Percentiles rank a stretch among this genome's conserved stretches.
These are phyloP conservation scores for Citrullus mucosospermus DNA, from an alignment of 306 rosid genomes.

Conservation along the genomic window DNA sequence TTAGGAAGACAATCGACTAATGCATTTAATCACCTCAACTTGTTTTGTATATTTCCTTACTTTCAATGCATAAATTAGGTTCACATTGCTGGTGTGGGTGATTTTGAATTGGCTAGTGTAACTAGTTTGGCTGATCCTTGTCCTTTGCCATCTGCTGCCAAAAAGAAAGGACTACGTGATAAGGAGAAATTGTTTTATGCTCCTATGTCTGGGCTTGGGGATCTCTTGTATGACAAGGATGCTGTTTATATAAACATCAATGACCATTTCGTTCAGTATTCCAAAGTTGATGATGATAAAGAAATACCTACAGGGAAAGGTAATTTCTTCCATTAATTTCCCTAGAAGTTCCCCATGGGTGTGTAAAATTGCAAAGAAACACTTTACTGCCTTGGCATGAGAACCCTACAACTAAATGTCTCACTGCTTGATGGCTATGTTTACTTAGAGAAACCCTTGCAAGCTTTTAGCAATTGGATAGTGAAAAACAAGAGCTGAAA, in stretches of 20 bases:
- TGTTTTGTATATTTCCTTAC: slow-evolving; percentile 5
- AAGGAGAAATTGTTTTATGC: slow-evolving; percentile 82
- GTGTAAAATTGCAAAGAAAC: not conserved
- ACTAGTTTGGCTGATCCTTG: slow-evolving; percentile 80
- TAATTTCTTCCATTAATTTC: slow-evolving; percentile 10
- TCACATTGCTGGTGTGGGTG: slow-evolving; percentile 95
- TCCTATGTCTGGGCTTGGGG: slow-evolving; percentile 97
- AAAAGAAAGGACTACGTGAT: slow-evolving; percentile 93
- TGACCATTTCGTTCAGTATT: slow-evolving; percentile 75
- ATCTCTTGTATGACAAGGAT: slow-evolving; percentile 89
- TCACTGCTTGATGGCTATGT: not conserved
- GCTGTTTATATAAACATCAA: slow-evolving; percentile 83
- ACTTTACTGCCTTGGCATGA: not conserved
- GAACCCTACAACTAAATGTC: not conserved
- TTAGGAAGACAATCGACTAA: not conserved
- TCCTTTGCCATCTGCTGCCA: slow-evolving; percentile 95
- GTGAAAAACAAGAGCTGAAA: not conserved
- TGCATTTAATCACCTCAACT: not conserved
- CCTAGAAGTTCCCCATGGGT: not conserved
- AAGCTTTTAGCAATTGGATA: not conserved
- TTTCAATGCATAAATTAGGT: slow-evolving; percentile 40
- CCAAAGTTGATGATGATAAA: slow-evolving; percentile 47
- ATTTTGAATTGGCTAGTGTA: slow-evolving; percentile 46
- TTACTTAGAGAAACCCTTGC: not conserved
- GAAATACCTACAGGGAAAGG: slow-evolving; percentile 39